phyloP scores from a whole-genome alignment of 2,329 filamentous ascomycete genomes.

The Albophoma yamanashiensis region DNA sequence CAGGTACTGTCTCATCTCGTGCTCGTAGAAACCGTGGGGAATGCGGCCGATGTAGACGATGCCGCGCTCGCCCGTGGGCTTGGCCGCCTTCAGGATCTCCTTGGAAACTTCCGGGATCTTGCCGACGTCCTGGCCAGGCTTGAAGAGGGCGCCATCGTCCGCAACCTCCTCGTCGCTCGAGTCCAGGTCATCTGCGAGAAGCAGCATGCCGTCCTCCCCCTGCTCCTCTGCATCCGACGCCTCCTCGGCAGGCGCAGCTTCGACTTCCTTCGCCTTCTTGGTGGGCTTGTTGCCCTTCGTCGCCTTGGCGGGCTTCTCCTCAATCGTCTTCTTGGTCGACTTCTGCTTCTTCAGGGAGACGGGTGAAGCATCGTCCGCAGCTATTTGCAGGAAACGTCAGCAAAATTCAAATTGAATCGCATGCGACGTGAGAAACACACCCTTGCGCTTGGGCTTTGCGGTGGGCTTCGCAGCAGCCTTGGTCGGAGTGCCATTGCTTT shows the following conservation, averaged over 20 bases:
- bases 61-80: constrained; percentile 49
- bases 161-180: constrained; percentile 31
- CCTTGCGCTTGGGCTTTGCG: constrained; percentile 22
- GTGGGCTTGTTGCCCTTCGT: constrained; percentile 20
- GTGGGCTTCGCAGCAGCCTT: constrained; percentile 3
- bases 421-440: constrained; percentile 11
- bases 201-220: constrained; percentile 28
- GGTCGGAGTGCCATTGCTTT: constrained; percentile 14
- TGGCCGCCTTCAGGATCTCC: constrained; percentile 31
- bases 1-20: constrained; percentile 90
- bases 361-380: constrained; percentile 33
- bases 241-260: constrained; percentile 18
- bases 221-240: constrained; percentile 26
- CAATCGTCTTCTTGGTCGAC: constrained; percentile 22
- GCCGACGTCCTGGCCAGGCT: constrained; percentile 39
- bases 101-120: constrained; percentile 38
- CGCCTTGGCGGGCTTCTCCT: constrained; percentile 11
- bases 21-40: constrained; percentile 91
- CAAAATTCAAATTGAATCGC: background rate
- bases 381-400: constrained; percentile 17
- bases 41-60: constrained; percentile 86
- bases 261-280: constrained; percentile 13
- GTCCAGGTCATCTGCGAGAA: constrained; percentile 33
- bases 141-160: constrained; percentile 25
- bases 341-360: constrained; percentile 35